A percentile compares a stretch with the other conserved stretches of the same genome.
phyloP scores from a whole-genome alignment of 2,329 filamentous ascomycete genomes.

The Aspergillus amoenus region DNA sequence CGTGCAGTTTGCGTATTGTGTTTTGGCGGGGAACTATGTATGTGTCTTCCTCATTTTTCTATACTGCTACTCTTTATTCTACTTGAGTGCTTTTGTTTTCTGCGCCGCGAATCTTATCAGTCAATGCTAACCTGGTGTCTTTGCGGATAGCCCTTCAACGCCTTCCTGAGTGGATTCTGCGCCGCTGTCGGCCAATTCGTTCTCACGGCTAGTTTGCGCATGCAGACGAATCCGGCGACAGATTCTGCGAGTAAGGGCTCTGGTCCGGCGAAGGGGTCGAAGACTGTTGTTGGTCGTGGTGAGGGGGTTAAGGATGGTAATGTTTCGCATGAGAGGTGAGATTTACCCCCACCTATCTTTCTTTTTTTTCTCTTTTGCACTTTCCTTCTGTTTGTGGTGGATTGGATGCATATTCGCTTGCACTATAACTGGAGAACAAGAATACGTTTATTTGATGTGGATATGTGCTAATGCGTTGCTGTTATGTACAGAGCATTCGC shows the following conservation, averaged over 20 bases:
- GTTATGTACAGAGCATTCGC: slow-evolving; percentile 74
- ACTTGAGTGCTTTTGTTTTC: neutral
- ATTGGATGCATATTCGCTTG: neutral
- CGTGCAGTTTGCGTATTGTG: slow-evolving; percentile 92
- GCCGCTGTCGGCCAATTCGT: slow-evolving; percentile 97
- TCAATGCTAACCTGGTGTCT: neutral
- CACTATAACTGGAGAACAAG: neutral
- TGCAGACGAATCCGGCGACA: slow-evolving; percentile 70
- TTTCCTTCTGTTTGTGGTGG: neutral
- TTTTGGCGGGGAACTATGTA: slow-evolving; percentile 92
- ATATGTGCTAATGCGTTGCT: neutral
- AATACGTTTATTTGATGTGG: neutral
- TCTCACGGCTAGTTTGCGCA: slow-evolving; percentile 82
- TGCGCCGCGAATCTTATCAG: neutral
- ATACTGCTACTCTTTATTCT: neutral
- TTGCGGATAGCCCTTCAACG: slow-evolving; percentile 81
- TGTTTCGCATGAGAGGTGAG: slow-evolving; percentile 44
- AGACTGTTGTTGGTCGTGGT: slow-evolving; percentile 11
- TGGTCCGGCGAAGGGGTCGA: slow-evolving; percentile 36
- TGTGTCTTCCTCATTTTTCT: slow-evolving; percentile 40
- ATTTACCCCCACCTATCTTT: neutral
- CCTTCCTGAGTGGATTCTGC: slow-evolving; percentile 92
- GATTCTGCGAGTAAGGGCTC: neutral
- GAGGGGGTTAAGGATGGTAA: slow-evolving; percentile 10
- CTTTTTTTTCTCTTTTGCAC: neutral